These are phyloP conservation scores for Tylopilus subfusipes DNA, from an alignment of 768 basidiomycete genomes.

Conservation along the genomic window DNA sequence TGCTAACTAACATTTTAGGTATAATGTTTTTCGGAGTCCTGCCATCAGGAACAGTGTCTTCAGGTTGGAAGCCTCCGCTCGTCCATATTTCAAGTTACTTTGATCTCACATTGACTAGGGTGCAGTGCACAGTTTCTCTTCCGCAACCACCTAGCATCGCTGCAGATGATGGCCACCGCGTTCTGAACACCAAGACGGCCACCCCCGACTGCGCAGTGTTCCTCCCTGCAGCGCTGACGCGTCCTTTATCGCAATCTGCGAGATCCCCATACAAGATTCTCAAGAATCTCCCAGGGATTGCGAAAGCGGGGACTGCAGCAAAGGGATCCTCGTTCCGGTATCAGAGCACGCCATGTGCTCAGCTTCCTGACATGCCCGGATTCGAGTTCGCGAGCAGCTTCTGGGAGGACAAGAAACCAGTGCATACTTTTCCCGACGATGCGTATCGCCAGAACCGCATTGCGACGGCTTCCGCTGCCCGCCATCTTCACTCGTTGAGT, in stretches of 20 bases:
- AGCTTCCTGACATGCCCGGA: slow-evolving; percentile 42
- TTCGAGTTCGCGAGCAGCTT: slow-evolving; percentile 55
- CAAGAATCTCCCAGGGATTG: slow-evolving; percentile 37
- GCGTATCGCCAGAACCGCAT: slow-evolving; percentile 60
- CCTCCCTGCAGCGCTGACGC: slow-evolving; percentile 38
- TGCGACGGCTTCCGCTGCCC: slow-evolving; percentile 46
- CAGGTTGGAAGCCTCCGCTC: slow-evolving; percentile 33
- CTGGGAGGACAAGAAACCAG: slow-evolving; percentile 61
- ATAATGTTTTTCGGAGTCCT: slow-evolving; percentile 47
- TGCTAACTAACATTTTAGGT: slow-evolving; percentile 29
- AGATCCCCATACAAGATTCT: slow-evolving; percentile 48
- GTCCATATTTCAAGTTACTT: neutral
- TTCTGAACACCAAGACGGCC: slow-evolving; percentile 45
- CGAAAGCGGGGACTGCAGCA: slow-evolving; percentile 35
- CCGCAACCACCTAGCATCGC: slow-evolving; percentile 39
- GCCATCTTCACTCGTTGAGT: slow-evolving; percentile 48
- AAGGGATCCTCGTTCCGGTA: slow-evolving; percentile 47
- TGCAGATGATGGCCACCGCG: slow-evolving; percentile 31
- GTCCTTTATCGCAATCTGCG: slow-evolving; percentile 40
- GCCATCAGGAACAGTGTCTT: slow-evolving; percentile 41
- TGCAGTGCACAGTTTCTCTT: slow-evolving; percentile 47
- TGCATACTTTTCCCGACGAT: slow-evolving; percentile 45
- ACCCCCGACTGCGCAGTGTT: slow-evolving; percentile 51
- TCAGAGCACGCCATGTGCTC: slow-evolving; percentile 48
- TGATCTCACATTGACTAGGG: slow-evolving; percentile 30